Evolutionary conservation across 2,329 filamentous ascomycete species (phyloP).

Genomic region (Cytospora piceicola): DNA sequence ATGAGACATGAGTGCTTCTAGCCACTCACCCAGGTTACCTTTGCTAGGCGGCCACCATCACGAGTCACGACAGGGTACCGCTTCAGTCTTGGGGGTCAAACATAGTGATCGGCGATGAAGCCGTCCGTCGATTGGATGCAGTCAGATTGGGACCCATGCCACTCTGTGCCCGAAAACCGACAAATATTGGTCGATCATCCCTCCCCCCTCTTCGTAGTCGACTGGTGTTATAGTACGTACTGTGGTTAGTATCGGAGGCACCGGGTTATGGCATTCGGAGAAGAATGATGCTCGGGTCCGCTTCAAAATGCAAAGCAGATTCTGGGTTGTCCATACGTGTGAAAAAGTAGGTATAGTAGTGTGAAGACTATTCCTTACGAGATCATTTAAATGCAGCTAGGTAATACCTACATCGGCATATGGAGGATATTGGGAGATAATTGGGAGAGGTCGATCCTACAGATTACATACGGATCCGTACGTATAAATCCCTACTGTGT

Average conservation of each 20-base stretch:
- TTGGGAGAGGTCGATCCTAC: background rate
- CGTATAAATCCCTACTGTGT: background rate
- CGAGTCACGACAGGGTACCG: constrained; percentile 10
- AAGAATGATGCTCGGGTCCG: background rate
- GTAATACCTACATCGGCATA: too few species aligned
- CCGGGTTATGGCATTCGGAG: background rate
- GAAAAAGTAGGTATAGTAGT: too few species aligned
- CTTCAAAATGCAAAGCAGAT: background rate
- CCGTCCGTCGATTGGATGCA: constrained; percentile 13
- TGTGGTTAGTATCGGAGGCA: background rate
- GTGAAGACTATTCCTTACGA: background rate
- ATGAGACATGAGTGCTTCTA: background rate
- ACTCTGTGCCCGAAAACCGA: constrained; percentile 7
- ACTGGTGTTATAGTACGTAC: background rate
- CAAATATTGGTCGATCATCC: background rate
- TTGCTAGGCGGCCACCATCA: background rate
- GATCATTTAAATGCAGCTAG: background rate
- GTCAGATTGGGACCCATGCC: constrained; percentile 12
- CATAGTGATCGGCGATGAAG: constrained; percentile 19
- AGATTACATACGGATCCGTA: background rate
- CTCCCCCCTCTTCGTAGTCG: background rate
- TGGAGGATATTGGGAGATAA: background rate
- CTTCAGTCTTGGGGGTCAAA: constrained; percentile 22
- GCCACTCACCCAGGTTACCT: background rate
- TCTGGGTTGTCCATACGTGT: background rate